Percentiles rank a stretch among this genome's conserved stretches.
Evolutionary conservation across 805 yeast genomes (phyloP).

Genomic region (Candida rishiriensis): DNA sequence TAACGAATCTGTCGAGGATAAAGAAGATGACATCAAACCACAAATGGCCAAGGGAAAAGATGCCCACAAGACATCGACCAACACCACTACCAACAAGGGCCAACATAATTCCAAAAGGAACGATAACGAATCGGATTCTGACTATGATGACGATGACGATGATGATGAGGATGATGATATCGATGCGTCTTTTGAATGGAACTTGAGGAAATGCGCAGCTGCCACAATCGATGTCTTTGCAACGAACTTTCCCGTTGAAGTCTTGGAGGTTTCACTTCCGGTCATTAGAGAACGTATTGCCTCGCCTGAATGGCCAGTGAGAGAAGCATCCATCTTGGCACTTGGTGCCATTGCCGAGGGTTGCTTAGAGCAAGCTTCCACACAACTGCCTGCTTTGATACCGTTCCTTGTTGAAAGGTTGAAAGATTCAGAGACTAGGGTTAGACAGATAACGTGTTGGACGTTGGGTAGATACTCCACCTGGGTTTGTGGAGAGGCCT

Average conservation of each 20-base stretch:
- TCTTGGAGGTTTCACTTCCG: conserved; percentile 67
- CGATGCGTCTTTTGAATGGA: conserved; percentile 76
- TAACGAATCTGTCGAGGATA: conserved; percentile 74
- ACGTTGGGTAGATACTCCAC: conserved; percentile 78
- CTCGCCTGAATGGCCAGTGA: conserved; percentile 75
- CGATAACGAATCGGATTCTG: conserved; percentile 32
- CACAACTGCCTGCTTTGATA: conserved; percentile 72
- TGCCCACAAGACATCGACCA: conserved; percentile 25
- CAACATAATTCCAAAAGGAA: conserved; percentile 1
- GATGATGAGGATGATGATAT: conserved; percentile 73
- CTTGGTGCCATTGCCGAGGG: conserved; percentile 94
- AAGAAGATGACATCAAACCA: conserved; percentile 85
- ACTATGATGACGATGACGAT: conserved; percentile 56
- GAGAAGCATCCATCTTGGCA: conserved; percentile 92
- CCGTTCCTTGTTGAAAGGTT: conserved; percentile 82
- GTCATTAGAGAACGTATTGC: conserved; percentile 65
- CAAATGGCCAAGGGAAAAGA: conserved; percentile 64
- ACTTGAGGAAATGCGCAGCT: conserved; percentile 87
- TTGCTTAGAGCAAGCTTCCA: conserved; percentile 65
- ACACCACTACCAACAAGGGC: conserved; percentile 2
- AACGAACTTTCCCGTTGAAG: conserved; percentile 58
- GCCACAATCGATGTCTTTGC: conserved; percentile 86
- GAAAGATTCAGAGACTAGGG: conserved; percentile 72
- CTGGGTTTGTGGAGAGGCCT: conserved; percentile 76
- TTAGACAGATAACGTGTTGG: conserved; percentile 95